Conservation (phyloP, 2,329 filamentous ascomycete genomes). For the Diaporthe destruens region DNA sequence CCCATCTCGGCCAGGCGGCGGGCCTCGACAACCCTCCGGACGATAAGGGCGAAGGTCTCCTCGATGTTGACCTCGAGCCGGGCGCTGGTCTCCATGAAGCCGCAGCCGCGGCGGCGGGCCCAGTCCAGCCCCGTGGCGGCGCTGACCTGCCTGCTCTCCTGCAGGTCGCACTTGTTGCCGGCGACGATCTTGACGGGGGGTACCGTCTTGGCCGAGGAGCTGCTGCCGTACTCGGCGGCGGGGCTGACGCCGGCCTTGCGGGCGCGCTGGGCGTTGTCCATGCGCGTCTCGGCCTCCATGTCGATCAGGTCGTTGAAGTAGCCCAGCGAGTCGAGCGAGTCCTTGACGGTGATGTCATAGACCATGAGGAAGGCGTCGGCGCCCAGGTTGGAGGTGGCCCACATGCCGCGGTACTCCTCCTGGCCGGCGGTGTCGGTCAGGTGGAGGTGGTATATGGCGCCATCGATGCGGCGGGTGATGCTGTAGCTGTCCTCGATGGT, state of each 20-base stretch:
- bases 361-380: conserved; percentile 88
- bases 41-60: conserved; percentile 83
- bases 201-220: conserved; percentile 63
- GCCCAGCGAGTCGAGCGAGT: conserved; percentile 77
- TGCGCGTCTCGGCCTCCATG: conserved; percentile 79
- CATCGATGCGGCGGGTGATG: conserved; percentile 83
- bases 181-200: conserved; percentile 86
- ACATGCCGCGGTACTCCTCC: conserved; percentile 90
- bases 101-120: conserved; percentile 78
- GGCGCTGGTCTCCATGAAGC: conserved; percentile 92
- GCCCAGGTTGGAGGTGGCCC: conserved; percentile 82
- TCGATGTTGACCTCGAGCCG: conserved; percentile 89
- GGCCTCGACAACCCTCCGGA: conserved; percentile 72
- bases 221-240: conserved; percentile 46
- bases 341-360: conserved; percentile 83
- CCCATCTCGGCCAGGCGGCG: conserved; percentile 64
- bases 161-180: conserved; percentile 88
- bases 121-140: conserved; percentile 81
- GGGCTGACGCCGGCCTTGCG: conserved; percentile 56
- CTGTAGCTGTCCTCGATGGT: conserved; percentile 89
- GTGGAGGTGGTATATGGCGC: conserved; percentile 81
- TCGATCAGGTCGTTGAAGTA: conserved; percentile 88
- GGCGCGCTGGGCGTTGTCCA: conserved; percentile 71
- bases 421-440: conserved; percentile 90
- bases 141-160: conserved; percentile 76